Conservation (phyloP, 1,284 basidiomycete genomes). For the Xerocomus nothofagi region DNA sequence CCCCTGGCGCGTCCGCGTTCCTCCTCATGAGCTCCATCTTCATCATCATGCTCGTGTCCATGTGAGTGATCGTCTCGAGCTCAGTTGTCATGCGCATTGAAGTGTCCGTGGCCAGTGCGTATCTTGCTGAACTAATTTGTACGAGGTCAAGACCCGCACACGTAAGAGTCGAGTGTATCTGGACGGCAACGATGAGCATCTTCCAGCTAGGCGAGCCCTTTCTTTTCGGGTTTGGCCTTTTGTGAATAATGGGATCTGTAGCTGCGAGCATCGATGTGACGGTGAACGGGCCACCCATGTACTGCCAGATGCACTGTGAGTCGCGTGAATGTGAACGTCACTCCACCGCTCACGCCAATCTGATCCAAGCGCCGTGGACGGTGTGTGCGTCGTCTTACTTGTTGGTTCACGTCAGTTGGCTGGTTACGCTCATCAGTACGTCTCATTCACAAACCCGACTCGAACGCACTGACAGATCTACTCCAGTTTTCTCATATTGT, state of each 20-base stretch:
- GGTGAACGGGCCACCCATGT: constrained; percentile 38
- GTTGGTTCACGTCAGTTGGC: constrained; percentile 55
- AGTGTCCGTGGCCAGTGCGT: constrained; percentile 21
- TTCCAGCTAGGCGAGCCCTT: constrained; percentile 48
- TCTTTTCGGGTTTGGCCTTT: neutral
- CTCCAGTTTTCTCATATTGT: constrained; percentile 55
- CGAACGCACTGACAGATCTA: constrained; percentile 11
- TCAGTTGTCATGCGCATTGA: neutral
- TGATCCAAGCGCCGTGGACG: constrained; percentile 38
- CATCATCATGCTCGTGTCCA: constrained; percentile 42
- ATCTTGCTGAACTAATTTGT: constrained; percentile 40
- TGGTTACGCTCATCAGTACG: constrained; percentile 53
- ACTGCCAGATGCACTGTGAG: constrained; percentile 43
- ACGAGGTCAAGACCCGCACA: constrained; percentile 40
- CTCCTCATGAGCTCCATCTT: constrained; percentile 51
- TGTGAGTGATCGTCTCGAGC: constrained; percentile 41
- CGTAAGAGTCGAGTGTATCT: constrained; percentile 52
- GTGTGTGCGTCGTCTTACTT: constrained; percentile 55
- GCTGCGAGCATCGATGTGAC: constrained; percentile 51
- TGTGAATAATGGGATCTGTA: constrained; percentile 18
- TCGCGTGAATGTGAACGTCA: neutral
- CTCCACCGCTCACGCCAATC: constrained; percentile 2
- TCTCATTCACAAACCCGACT: constrained; percentile 5
- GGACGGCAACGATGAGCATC: constrained; percentile 49
- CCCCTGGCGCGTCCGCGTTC: constrained; percentile 49